Evolutionary conservation across 352 stramenopile species (phyloP), one percentile per base, ranked within the genome.

Genomic region (Pythium utonaiense): DNA sequence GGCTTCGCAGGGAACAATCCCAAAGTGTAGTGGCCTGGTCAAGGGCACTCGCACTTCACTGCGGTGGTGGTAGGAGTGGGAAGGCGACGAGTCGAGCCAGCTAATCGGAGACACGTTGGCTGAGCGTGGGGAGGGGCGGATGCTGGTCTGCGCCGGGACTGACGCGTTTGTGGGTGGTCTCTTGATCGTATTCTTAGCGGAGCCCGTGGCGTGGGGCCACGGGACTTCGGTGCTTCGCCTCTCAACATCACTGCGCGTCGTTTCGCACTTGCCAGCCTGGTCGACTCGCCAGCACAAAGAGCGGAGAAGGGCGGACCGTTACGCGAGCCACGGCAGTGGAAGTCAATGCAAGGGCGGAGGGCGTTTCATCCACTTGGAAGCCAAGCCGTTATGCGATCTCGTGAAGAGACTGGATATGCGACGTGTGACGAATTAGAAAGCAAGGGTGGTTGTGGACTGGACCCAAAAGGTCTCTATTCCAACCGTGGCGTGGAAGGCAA

Each of bases 321-420:
- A 44, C 36, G 36, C 22, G 3, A 19, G 36, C 36, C 36, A 44
- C 14, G 36, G 14, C 36, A n/a, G n/a, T n/a, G 28, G 17, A 19
- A 44, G 36, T 22, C 33, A 40, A 40, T 17, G 33, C 33, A 17
- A 17, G 6, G 6, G 25, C 3, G n/a, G 6, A 19, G 28, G n/a
- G 12, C n/a, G 53, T 60, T 60, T 52, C 53, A 17, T 44, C n/a
- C n/a, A n/a, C n/a, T 44, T 44, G 16, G 36, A 44, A 44, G 36
- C 34, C 34, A 36, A 12, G 31, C 13, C 17, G 45, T 36, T 33
- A 53, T 53, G 45, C 6, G 22, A 36, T 17, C 12, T 4, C 13
- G 16, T 10, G 12, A 38, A 17, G 13, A 13, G 45, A 24, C 21
- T 24, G 16, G 54, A 48, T 47, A 53, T 54, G 54, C 42, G 54